Conservation (phyloP, 1,284 basidiomycete genomes). For the Trametes hirsuta region DNA sequence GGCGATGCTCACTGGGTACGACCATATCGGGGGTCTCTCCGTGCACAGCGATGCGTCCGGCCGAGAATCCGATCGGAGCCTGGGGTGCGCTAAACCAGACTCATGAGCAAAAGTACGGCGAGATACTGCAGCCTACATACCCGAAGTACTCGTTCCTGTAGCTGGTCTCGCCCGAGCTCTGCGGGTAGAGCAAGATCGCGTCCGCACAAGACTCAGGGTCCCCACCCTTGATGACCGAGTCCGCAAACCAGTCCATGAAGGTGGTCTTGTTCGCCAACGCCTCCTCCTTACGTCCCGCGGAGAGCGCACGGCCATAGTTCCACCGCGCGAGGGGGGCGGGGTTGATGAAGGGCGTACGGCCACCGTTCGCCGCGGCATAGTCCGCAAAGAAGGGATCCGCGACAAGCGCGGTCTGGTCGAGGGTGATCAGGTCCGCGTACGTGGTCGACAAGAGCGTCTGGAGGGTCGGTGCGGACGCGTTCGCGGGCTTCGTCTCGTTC, state of each 20-base stretch:
- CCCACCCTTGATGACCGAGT: conserved; percentile 33
- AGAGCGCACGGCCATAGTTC: conserved; percentile 35
- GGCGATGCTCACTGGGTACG: conserved; percentile 35
- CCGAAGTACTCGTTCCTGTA: conserved; percentile 33
- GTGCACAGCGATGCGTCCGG: conserved; percentile 34
- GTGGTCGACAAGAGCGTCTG: conserved; percentile 35
- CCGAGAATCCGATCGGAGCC: conserved; percentile 37
- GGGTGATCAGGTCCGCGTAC: conserved; percentile 40
- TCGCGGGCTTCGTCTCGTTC: conserved; percentile 35
- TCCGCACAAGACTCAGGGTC: conserved; percentile 40
- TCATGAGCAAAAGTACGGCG: conserved; percentile 5
- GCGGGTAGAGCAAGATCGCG: conserved; percentile 41
- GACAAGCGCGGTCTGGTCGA: conserved; percentile 41
- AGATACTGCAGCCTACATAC: conserved; percentile 17
- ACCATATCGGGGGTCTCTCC: conserved; percentile 43
- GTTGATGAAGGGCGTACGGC: conserved; percentile 42
- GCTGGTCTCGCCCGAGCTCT: conserved; percentile 31
- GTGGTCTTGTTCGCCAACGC: conserved; percentile 34
- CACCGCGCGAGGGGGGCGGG: conserved; percentile 42
- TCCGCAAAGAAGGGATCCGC: conserved; percentile 42
- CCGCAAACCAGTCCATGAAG: conserved; percentile 42
- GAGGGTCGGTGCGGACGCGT: conserved; percentile 32
- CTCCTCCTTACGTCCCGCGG: conserved; percentile 29
- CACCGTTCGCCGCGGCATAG: conserved; percentile 40
- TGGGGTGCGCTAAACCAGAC: conserved; percentile 28